phyloP scores from a whole-genome alignment of 2,329 filamentous ascomycete genomes.

The Sarocladium brachiariae region DNA sequence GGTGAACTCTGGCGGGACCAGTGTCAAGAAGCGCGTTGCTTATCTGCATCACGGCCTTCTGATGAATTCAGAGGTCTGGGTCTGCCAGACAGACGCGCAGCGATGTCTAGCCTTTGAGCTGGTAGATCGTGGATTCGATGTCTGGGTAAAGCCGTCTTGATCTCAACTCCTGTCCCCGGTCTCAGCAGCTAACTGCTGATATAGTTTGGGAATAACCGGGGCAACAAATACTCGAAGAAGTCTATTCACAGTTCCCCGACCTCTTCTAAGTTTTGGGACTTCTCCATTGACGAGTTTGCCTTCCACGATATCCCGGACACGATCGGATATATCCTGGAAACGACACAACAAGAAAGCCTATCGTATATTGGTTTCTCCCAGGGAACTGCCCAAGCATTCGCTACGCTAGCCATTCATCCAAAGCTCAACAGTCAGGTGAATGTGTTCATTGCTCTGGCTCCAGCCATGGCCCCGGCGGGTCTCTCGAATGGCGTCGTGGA shows the following conservation, averaged over 20 bases:
- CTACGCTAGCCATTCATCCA: slow-evolving; percentile 85
- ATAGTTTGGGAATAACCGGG: slow-evolving; percentile 89
- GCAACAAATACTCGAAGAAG: slow-evolving; percentile 99
- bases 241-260: slow-evolving; percentile 69
- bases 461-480: slow-evolving; percentile 92
- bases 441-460: slow-evolving; percentile 91
- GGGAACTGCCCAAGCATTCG: slow-evolving; percentile 94
- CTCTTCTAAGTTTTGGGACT: slow-evolving; percentile 83
- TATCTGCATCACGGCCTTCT: slow-evolving; percentile 94
- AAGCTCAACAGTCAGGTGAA: slow-evolving; percentile 88
- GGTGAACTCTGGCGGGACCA: slow-evolving; percentile 65
- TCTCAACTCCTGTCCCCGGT: background rate
- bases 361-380: slow-evolving; percentile 98
- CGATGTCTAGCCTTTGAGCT: slow-evolving; percentile 83
- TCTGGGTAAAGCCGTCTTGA: slow-evolving; percentile 62
- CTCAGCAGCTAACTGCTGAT: slow-evolving; percentile 18
- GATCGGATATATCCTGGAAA: slow-evolving; percentile 83
- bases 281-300: slow-evolving; percentile 97
- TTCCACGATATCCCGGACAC: slow-evolving; percentile 96
- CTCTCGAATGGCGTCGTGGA: slow-evolving; percentile 87
- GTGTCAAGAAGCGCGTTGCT: slow-evolving; percentile 73
- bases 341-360: slow-evolving; percentile 73
- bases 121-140: slow-evolving; percentile 87
- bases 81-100: slow-evolving; percentile 80
- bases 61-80: slow-evolving; percentile 99